Percentiles rank a stretch among this genome's conserved stretches.
These are phyloP conservation scores for Metrosideros polymorpha DNA, from an alignment of 441 rosid genomes.

Conservation along the genomic window DNA sequence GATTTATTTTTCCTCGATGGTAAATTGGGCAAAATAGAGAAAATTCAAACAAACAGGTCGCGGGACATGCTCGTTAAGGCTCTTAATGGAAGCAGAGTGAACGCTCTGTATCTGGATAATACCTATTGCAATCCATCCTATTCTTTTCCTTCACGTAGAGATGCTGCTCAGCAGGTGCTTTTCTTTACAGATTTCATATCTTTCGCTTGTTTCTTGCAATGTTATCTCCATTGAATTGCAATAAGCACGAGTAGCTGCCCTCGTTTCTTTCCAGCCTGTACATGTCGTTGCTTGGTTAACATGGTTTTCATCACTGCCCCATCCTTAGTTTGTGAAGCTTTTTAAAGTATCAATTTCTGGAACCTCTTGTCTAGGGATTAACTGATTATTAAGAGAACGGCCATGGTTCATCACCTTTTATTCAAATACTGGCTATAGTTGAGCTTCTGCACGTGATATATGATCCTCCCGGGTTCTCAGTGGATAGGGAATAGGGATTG, in stretches of 20 bases:
- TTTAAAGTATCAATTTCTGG: neutral
- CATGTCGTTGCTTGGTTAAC: neutral
- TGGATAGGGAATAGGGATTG: neutral
- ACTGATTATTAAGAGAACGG: neutral
- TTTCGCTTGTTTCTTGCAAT: neutral
- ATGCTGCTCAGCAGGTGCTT: constrained; percentile 50
- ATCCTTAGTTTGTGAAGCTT: neutral
- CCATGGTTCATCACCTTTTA: neutral
- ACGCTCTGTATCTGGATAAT: constrained; percentile 60
- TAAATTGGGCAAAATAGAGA: too few relatives aligned
- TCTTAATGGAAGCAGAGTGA: constrained; percentile 25
- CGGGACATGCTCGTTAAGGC: constrained; percentile 33
- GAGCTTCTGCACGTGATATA: neutral
- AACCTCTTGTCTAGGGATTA: neutral
- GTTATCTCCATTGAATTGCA: neutral
- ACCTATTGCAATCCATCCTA: constrained; percentile 67
- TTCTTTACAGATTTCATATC: neutral
- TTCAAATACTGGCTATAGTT: neutral
- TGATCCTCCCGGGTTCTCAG: neutral
- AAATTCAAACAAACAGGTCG: too few relatives aligned
- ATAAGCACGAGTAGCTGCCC: neutral
- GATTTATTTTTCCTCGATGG: too few relatives aligned
- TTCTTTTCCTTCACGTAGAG: constrained; percentile 45
- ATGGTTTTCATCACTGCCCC: neutral
- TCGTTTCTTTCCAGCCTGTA: neutral